Percentiles rank a stretch among this genome's conserved stretches.
phyloP scores from a whole-genome alignment of 768 basidiomycete species.

The Gloeopeniophorella convolvens region DNA sequence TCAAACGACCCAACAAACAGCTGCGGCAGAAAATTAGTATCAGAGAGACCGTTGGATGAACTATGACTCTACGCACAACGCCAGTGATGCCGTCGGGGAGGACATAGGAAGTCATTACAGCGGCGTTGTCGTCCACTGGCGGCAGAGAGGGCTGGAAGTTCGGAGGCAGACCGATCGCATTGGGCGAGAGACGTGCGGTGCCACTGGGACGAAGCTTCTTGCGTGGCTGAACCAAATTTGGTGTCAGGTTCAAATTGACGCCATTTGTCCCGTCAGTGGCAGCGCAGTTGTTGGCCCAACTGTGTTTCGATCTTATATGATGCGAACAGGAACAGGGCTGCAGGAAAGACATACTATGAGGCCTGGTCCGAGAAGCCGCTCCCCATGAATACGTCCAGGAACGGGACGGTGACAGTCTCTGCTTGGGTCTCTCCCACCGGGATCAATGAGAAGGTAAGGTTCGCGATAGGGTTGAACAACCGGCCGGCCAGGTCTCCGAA shows the following conservation, averaged over 20 bases:
- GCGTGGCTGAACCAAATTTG: background rate
- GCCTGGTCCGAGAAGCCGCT: constrained; percentile 42
- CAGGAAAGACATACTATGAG: constrained; percentile 42
- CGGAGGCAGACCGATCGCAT: constrained; percentile 41
- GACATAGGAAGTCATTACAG: constrained; percentile 50
- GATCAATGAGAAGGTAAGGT: constrained; percentile 43
- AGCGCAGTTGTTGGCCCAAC: constrained; percentile 57
- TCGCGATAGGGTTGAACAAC: constrained; percentile 39
- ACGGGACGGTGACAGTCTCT: constrained; percentile 51
- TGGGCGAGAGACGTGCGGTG: constrained; percentile 33
- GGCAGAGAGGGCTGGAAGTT: constrained; percentile 46
- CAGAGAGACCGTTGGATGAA: too few relatives aligned
- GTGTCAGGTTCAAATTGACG: constrained; percentile 33
- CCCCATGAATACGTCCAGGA: constrained; percentile 43
- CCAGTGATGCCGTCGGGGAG: constrained; percentile 54
- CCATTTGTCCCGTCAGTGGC: constrained; percentile 47
- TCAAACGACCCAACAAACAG: constrained; percentile 61
- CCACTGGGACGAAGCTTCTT: constrained; percentile 26
- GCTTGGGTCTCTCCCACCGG: constrained; percentile 39
- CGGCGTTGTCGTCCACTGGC: constrained; percentile 38
- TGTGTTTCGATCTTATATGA: constrained; percentile 23
- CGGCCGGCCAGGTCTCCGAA: constrained; percentile 54
- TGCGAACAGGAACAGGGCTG: background rate
- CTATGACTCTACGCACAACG: constrained; percentile 36
- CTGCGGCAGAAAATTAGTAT: constrained; percentile 25